Base-by-base conservation (phyloP, 225 moss, liverwort and hornwort species). In the Physcomitrium patens region DNA sequence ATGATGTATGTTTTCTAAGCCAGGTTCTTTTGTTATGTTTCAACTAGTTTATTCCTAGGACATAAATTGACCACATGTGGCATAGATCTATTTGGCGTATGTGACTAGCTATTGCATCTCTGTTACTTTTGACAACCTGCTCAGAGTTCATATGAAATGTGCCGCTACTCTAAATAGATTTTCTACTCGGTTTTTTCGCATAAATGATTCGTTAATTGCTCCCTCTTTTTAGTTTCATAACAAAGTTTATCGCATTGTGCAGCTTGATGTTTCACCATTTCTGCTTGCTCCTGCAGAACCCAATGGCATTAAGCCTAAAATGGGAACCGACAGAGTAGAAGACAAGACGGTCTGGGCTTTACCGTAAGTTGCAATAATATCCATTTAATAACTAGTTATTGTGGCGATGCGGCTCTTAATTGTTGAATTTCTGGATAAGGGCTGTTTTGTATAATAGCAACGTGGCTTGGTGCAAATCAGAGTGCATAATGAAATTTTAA, bases 181-280 rank as follows among this genome's bases (percentile, higher is more conserved):
- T 73, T 10, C 43, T 76, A 48, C 58, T 58, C 42, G 15, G 12
- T n/a, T 16, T 9, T 47, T 42, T 69, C 54, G 19, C 60, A 60
- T 27, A 16, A 62, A 41, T 31, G 16, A 16, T 71, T 22, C 58
- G 54, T 9, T 43, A 8, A 27, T n/a, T 77, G 12, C 27, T 23
- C 63, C 12, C 54, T 60, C 65, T 45, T 51, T 63, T 3, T 28
- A 68, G 51, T 22, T 67, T 42, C 26, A 5, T 70, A 41, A 69
- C 59, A 3, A 44, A 69, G 3, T 59, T 37, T 45, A 65, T 51
- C 44, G 5, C n/a, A 20, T 68, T 10, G 69, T 88, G 88, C 93
- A 95, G 95, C 93, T 96, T 68, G 85, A 92, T 57, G 94, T 94
- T n/a, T 85, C 76, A 59, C 92, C 94, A 12, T 97, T 92, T 83